phyloP scores from a whole-genome alignment of 331 rosid species.

The Prunus yedoensis region DNA sequence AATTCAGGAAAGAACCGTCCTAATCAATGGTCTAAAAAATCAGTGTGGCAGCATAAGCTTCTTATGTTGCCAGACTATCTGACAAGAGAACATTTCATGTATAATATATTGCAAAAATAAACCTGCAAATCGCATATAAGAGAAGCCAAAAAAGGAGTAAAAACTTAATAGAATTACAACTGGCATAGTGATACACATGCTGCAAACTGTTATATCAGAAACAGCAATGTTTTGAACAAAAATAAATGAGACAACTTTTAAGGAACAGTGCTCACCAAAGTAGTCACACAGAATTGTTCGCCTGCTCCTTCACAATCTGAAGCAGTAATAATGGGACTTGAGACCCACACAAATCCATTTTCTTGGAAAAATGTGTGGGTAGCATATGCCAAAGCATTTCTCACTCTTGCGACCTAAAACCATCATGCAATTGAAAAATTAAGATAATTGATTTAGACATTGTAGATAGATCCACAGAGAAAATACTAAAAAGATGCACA shows the following conservation, averaged over 20 bases:
- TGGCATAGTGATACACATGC: neutral
- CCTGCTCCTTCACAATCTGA: slow-evolving; percentile 99
- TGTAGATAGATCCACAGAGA: slow-evolving; percentile 1
- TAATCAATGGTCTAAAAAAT: neutral
- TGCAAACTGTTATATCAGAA: neutral
- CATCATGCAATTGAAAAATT: slow-evolving; percentile 22
- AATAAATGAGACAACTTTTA: slow-evolving; percentile 10
- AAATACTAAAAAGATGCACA: slow-evolving; percentile 4
- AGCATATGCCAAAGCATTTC: slow-evolving; percentile 92
- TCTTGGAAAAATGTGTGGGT: slow-evolving; percentile 98
- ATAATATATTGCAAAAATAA: neutral
- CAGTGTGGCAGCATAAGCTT: neutral
- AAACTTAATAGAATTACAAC: neutral
- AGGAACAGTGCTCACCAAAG: slow-evolving; percentile 61
- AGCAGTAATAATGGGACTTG: slow-evolving; percentile 93
- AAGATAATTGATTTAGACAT: neutral
- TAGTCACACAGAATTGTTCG: slow-evolving; percentile 96
- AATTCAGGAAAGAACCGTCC: neutral
- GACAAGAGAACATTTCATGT: neutral
- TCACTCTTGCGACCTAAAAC: slow-evolving; percentile 88
- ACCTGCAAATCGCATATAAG: neutral
- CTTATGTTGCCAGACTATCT: neutral
- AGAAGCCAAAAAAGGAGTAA: neutral
- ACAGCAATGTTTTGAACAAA: neutral
- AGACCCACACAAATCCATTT: slow-evolving; percentile 86